phyloP scores from a whole-genome alignment of 1,284 basidiomycete species.

The Quambalaria eucalypti region DNA sequence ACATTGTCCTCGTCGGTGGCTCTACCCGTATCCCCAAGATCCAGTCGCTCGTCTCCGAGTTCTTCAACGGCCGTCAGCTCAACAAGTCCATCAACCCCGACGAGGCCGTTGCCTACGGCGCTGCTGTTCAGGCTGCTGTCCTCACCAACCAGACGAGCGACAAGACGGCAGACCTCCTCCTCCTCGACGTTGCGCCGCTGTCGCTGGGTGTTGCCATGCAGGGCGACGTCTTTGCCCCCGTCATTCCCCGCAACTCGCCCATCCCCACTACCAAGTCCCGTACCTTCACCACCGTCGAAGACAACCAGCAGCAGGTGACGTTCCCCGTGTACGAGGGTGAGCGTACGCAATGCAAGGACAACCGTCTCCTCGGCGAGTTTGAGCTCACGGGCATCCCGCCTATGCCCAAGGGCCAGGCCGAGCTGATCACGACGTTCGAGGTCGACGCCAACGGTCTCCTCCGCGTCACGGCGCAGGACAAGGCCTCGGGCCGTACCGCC shows the following conservation, averaged over 20 bases:
- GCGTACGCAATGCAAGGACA: slow-evolving; percentile 48
- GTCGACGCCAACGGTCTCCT: slow-evolving; percentile 47
- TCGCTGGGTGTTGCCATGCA: slow-evolving; percentile 48
- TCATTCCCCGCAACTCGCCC: slow-evolving; percentile 46
- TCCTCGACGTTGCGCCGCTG: slow-evolving; percentile 46
- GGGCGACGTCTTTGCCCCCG: slow-evolving; percentile 46
- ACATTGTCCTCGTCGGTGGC: slow-evolving; percentile 98
- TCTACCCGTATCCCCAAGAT: slow-evolving; percentile 99
- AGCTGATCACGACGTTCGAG: slow-evolving; percentile 46
- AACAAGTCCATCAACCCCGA: slow-evolving; percentile 75
- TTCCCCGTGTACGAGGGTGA: slow-evolving; percentile 48
- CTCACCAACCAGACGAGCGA: slow-evolving; percentile 47
- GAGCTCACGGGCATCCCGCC: slow-evolving; percentile 46
- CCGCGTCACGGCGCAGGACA: slow-evolving; percentile 44
- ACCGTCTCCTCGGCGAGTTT: slow-evolving; percentile 47
- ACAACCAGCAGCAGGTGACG: slow-evolving; percentile 47
- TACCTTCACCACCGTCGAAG: slow-evolving; percentile 47
- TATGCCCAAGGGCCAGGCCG: slow-evolving; percentile 45
- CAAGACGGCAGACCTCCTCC: slow-evolving; percentile 47
- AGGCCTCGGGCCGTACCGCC: slow-evolving; percentile 45
- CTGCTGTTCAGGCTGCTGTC: slow-evolving; percentile 46
- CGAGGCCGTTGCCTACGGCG: slow-evolving; percentile 51
- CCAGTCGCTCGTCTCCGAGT: slow-evolving; percentile 93
- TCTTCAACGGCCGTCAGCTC: slow-evolving; percentile 89
- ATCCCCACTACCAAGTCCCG: slow-evolving; percentile 47